Evolutionary conservation across 2,329 filamentous ascomycete genomes (phyloP).

Genomic region (Endoconidiophora laricicola): DNA sequence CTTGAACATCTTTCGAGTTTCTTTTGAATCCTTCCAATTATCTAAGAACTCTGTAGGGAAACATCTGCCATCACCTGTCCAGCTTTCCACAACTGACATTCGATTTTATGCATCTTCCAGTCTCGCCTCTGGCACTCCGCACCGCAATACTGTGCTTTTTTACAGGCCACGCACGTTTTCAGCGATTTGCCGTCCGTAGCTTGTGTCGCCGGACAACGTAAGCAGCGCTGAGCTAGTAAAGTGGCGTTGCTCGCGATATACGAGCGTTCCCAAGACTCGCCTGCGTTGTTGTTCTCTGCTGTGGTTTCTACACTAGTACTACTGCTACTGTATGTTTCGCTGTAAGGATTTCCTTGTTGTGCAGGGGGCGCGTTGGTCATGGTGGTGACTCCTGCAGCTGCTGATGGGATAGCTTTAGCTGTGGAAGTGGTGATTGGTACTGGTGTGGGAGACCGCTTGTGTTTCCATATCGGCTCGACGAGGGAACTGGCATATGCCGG

Average conservation of each 20-base stretch:
- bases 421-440: too few relatives aligned
- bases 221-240: not conserved
- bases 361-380: too few relatives aligned
- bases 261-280: conserved; percentile 16
- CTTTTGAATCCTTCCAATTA: too few relatives aligned
- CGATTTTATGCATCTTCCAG: conserved; percentile 34
- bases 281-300: not conserved
- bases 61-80: too few relatives aligned
- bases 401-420: too few relatives aligned
- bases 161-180: conserved; percentile 30
- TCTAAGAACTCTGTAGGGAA: too few relatives aligned
- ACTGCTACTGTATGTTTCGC: conserved; percentile 26
- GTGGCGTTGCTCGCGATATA: conserved; percentile 15
- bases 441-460: too few relatives aligned
- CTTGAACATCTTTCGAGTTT: too few relatives aligned
- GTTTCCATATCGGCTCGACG: too few relatives aligned
- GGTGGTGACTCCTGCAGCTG: too few relatives aligned
- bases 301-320: not conserved
- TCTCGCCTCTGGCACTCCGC: conserved; percentile 35
- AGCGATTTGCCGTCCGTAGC: conserved; percentile 18
- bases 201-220: too few relatives aligned
- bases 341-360: too few relatives aligned
- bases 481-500: conserved; percentile 24
- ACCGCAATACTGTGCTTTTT: conserved; percentile 32
- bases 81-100: conserved; percentile 20